Conservation (phyloP, 768 basidiomycete species). For the Pleurotus giganteus region DNA sequence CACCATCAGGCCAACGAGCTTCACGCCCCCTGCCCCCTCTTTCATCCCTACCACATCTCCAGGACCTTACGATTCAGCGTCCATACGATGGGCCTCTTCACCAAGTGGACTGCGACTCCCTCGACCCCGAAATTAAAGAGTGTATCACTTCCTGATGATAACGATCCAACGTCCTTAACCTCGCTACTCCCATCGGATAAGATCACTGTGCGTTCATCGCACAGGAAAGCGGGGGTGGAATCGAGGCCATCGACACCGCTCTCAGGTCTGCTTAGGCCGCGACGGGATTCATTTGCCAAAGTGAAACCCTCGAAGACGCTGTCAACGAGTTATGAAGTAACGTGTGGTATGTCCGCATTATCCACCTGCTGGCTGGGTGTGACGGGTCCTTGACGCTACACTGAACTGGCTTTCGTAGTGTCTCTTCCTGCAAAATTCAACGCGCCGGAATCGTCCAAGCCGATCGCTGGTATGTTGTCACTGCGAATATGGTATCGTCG, state of each 20-base stretch:
- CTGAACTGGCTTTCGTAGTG: not conserved
- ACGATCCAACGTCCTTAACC: not conserved
- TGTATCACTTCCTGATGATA: conserved; percentile 8
- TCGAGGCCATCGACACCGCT: conserved; percentile 7
- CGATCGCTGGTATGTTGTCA: not conserved
- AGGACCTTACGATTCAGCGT: not conserved
- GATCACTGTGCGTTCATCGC: not conserved
- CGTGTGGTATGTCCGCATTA: conserved; percentile 6
- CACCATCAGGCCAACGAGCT: conserved; percentile 5
- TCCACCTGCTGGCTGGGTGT: not conserved
- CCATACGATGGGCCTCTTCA: conserved; percentile 4
- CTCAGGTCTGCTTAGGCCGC: conserved; percentile 3
- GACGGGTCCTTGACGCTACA: not conserved
- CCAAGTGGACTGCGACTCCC: conserved; percentile 7
- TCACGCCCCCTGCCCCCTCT: not conserved
- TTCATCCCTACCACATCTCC: conserved; percentile 7
- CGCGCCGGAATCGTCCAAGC: not conserved
- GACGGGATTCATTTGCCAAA: conserved; percentile 4
- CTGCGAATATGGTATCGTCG: too few relatives aligned
- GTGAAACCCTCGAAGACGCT: conserved; percentile 1
- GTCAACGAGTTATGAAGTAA: conserved; percentile 1
- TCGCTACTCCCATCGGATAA: conserved; percentile 9
- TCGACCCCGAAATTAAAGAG: conserved; percentile 11
- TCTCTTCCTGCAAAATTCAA: not conserved
- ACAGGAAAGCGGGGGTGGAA: not conserved